A percentile compares a stretch with the other conserved stretches of the same genome.
Conservation (phyloP, 2,329 filamentous ascomycete genomes). For the Malbranchea zuffiana region DNA sequence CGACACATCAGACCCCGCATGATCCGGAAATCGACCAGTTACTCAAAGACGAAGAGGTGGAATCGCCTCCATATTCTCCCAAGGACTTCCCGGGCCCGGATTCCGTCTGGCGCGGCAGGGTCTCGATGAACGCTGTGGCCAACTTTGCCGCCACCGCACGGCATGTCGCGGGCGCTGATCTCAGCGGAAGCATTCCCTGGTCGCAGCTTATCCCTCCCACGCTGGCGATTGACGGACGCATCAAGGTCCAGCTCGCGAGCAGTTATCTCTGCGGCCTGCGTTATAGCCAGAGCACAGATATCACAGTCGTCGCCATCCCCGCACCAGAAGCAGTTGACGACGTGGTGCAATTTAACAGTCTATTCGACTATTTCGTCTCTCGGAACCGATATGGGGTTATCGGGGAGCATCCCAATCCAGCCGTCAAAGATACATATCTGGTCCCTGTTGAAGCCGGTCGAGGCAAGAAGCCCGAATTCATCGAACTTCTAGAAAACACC, state of each 20-base stretch:
- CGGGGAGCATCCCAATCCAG: slow-evolving; percentile 59
- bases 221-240: slow-evolving; percentile 55
- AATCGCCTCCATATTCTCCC: slow-evolving; percentile 74
- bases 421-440: slow-evolving; percentile 83
- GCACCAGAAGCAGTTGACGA: slow-evolving; percentile 49
- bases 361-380: slow-evolving; percentile 79
- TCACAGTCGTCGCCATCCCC: slow-evolving; percentile 65
- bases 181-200: slow-evolving; percentile 59
- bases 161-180: slow-evolving; percentile 73
- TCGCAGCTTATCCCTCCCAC: slow-evolving; percentile 59
- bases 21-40: slow-evolving; percentile 87
- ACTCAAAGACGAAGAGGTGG: slow-evolving; percentile 68
- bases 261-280: slow-evolving; percentile 83
- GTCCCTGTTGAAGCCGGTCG: slow-evolving; percentile 70
- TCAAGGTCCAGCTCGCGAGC: slow-evolving; percentile 70
- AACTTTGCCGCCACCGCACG: slow-evolving; percentile 67
- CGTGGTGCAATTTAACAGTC: slow-evolving; percentile 54
- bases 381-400: slow-evolving; percentile 82
- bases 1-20: slow-evolving; percentile 43
- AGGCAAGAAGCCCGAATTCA: slow-evolving; percentile 63
- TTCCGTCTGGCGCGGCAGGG: slow-evolving; percentile 64
- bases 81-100: slow-evolving; percentile 61
- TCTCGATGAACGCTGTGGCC: slow-evolving; percentile 67
- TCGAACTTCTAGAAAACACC: slow-evolving; percentile 79
- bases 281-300: slow-evolving; percentile 70